Evolutionary conservation across 2,329 filamentous ascomycete species (phyloP), one percentile per base, ranked within the genome.

Genomic region (Xylariaceae sp.): DNA sequence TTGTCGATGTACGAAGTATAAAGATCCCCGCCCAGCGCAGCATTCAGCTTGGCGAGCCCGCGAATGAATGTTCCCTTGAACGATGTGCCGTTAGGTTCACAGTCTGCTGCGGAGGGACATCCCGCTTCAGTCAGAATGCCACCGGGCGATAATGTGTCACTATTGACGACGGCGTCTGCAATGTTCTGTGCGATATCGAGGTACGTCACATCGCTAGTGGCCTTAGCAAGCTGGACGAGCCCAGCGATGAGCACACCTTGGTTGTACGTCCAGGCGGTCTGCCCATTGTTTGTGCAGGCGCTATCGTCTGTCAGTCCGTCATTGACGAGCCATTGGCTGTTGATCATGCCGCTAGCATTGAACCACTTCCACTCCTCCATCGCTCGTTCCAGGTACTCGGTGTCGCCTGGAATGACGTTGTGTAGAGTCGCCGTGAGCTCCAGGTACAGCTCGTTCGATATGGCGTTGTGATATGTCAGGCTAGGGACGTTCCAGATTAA

Each of bases 41-140:
- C 65, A 5, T 83, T 70, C 38, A 87, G 62, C 36, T 74, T 72
- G 34, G 72, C 70, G 10, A 87, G 66, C 49, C 82, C 82, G 1
- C 82, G 74, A 18, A 76, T 75, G 58, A 86, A 85, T 5, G 85
- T 73, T 1, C 83, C 83, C 61, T 87, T 87, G 73, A 87, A 87
- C 42, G 83, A 78, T 0, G 74, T 72, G 1, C 71, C 75, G 40
- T 68, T 63, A 16, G 59, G 57, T 40, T 64, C 58, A 53, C 66
- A 68, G 6, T 59, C 52, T 41, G 72, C 69, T 5, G 54, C 56
- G 13, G 65, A 65, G 6, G 67, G 69, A 17, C 66, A 66, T 3
- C 50, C 53, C 0, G 71, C 66, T 41, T 80, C 77, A 11, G 73
- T 73, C 0, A 80, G 58, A 7, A 78, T 69, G 16, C 71, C 68